These are phyloP conservation scores for Chrysoporthe puriensis DNA, from an alignment of 2,329 filamentous ascomycete genomes.

Conservation along the genomic window DNA sequence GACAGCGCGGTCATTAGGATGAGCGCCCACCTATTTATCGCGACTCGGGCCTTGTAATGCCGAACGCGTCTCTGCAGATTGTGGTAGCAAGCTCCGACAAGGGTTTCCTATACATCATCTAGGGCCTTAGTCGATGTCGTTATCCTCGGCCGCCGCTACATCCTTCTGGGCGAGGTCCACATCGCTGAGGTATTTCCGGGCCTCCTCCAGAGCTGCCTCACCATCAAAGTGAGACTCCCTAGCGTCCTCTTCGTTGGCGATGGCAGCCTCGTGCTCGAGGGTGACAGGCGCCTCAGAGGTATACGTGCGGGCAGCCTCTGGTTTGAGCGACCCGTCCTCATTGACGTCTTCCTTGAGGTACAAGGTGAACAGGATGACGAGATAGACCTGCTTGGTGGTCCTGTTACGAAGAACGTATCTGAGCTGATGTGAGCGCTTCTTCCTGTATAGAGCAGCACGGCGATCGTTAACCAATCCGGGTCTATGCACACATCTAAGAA, in stretches of 20 bases:
- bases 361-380: slow-evolving; percentile 81
- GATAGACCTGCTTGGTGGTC: slow-evolving; percentile 71
- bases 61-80: too few species aligned
- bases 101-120: background rate
- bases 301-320: slow-evolving; percentile 38
- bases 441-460: slow-evolving; percentile 26
- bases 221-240: slow-evolving; percentile 37
- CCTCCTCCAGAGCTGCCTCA: slow-evolving; percentile 43
- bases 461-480: slow-evolving; percentile 31
- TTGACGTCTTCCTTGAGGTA: slow-evolving; percentile 69
- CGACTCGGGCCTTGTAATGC: background rate
- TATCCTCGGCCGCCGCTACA: slow-evolving; percentile 22
- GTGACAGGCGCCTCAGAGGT: slow-evolving; percentile 36
- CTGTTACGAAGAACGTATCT: slow-evolving; percentile 92
- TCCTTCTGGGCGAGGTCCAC: slow-evolving; percentile 33
- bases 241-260: slow-evolving; percentile 33
- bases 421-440: slow-evolving; percentile 76
- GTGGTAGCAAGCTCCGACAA: background rate
- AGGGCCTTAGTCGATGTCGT: slow-evolving; percentile 30
- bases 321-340: slow-evolving; percentile 60
- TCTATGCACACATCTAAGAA: slow-evolving; percentile 23
- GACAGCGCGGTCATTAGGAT: background rate
- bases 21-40: background rate
- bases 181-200: slow-evolving; percentile 41
- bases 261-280: slow-evolving; percentile 32